These are phyloP conservation scores for Keithomyces neogunnii DNA, from an alignment of 2,329 filamentous ascomycete species.

Conservation along the genomic window DNA sequence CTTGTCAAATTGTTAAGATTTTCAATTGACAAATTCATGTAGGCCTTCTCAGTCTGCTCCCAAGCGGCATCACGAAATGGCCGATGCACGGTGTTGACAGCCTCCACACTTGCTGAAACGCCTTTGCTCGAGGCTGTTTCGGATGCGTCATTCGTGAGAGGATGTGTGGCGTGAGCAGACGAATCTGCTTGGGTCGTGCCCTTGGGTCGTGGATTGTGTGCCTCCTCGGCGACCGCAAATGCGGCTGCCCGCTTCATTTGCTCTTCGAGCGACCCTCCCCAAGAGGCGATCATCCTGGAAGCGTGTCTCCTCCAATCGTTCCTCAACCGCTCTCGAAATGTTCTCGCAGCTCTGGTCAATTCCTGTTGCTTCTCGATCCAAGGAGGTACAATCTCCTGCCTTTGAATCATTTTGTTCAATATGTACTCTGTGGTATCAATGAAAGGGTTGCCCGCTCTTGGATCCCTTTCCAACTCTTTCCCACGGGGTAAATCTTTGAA, in stretches of 20 bases:
- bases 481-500: conserved; percentile 79
- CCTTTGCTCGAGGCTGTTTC: conserved; percentile 9
- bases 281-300: conserved; percentile 66
- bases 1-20: conserved; percentile 74
- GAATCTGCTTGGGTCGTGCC: conserved; percentile 36
- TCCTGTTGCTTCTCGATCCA: conserved; percentile 99
- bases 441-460: conserved; percentile 77
- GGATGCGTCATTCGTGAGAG: conserved; percentile 26
- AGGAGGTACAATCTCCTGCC: conserved; percentile 88
- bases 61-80: conserved; percentile 76
- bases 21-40: conserved; percentile 66
- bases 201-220: conserved; percentile 48
- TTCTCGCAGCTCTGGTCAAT: conserved; percentile 56
- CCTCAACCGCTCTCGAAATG: conserved; percentile 67
- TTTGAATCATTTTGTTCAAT: conserved; percentile 97
- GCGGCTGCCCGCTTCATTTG: conserved; percentile 64
- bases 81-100: conserved; percentile 18
- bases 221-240: conserved; percentile 67
- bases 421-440: conserved; percentile 96
- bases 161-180: conserved; percentile 28
- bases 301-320: conserved; percentile 81
- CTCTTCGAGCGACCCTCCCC: conserved; percentile 63
- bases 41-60: conserved; percentile 63
- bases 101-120: conserved; percentile 14
- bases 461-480: conserved; percentile 70